Evolutionary conservation across 495 filamentous ascomycete species (phyloP), one percentile per base, ranked within the genome.

Genomic region (Ascobolus immersus): DNA sequence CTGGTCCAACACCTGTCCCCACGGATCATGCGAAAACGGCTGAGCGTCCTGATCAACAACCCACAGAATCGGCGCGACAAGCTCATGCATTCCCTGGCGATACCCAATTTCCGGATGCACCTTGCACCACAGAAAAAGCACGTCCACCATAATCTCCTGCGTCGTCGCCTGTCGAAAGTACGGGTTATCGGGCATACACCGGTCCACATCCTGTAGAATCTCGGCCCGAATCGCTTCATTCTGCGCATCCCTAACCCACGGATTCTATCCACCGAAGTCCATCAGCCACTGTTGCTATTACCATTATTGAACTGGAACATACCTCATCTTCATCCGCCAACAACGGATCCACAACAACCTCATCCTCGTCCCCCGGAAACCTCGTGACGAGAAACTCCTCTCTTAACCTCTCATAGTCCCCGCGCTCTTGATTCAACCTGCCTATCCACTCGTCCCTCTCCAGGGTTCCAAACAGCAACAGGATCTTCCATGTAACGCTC

Each of bases 41-140:
- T 21, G 20, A 28, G 89, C 72, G 52, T 96, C 86, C 37, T 70
- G 62, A 34, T 79, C 71, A 9, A 96, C 57, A 7, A 78, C 77
- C 70, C 80, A 91, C 7, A 94, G 55, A 19, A 96, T 69, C 3
- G 89, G 84, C 1, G 84, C 86, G 13, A 93, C 59, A 15, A 96
- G 52, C 52, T 96, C 86, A 48, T 96, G 86, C 81, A 96, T 94
- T 12, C 86, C 86, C 55, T 96, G 86, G 17, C 89, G 68, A 44
- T 96, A 96, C 1, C 62, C 62, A 27, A 84, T 58, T 42, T 75
- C 72, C 9, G 71, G 76, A 43, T 92, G 84, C 28, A 92, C 69
- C 52, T 92, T 93, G 48, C 81, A 82, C 53, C 79, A 93, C 40
- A 96, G 64, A 45, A 96, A 94, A 24, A 93, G 55, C 24, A 93